phyloP scores from a whole-genome alignment of 108 stramenopile genomes.

The Cyclotella sp. region DNA sequence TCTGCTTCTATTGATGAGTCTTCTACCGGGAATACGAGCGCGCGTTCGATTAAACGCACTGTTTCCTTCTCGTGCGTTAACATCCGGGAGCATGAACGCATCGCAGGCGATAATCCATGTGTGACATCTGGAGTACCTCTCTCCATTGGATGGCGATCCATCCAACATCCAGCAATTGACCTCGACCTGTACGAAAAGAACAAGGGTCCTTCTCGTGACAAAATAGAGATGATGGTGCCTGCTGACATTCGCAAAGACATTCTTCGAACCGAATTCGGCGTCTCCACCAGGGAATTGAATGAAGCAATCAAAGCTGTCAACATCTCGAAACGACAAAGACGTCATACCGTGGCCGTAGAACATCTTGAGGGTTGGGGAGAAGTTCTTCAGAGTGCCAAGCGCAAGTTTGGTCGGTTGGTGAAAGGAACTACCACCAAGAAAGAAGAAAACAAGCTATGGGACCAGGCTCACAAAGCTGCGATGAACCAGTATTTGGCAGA shows the following conservation, averaged over 20 bases:
- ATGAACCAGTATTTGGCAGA: background rate
- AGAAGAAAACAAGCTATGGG: constrained; percentile 49
- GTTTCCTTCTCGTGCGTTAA: constrained; percentile 36
- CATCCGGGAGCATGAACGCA: constrained; percentile 57
- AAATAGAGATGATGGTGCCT: constrained; percentile 57
- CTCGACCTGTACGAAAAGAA: constrained; percentile 44
- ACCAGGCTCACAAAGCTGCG: constrained; percentile 39
- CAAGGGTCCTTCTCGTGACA: constrained; percentile 51
- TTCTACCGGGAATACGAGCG: background rate
- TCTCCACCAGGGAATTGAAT: constrained; percentile 41
- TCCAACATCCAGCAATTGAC: constrained; percentile 35
- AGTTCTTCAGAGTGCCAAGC: constrained; percentile 39
- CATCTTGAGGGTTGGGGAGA: constrained; percentile 48
- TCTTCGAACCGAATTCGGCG: constrained; percentile 46
- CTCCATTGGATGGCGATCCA: constrained; percentile 51
- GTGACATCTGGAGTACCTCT: constrained; percentile 56
- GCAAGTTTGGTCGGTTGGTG: constrained; percentile 41
- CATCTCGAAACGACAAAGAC: constrained; percentile 35
- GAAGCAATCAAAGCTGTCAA: constrained; percentile 38
- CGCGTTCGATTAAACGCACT: constrained; percentile 5
- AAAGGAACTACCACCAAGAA: constrained; percentile 32
- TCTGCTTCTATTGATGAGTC: background rate
- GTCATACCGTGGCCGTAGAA: constrained; percentile 38
- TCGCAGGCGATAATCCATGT: constrained; percentile 59
- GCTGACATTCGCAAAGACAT: constrained; percentile 36